These are phyloP conservation scores for Lizonia empirigonia DNA, from an alignment of 2,329 filamentous ascomycete species.

Conservation along the genomic window DNA sequence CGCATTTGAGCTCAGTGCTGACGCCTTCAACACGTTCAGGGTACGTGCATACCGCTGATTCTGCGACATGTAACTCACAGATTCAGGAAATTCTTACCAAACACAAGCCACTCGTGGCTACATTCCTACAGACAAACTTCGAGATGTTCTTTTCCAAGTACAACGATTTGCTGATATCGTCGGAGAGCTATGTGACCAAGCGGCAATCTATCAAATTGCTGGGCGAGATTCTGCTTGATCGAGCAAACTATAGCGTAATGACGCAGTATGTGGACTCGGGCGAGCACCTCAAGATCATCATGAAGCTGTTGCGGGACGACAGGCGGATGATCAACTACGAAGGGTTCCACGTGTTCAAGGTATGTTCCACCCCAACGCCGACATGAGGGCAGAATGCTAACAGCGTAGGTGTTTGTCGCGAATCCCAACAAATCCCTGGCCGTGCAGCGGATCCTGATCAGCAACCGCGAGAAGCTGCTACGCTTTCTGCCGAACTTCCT, in stretches of 20 bases:
- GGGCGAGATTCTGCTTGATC: conserved; percentile 90
- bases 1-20: conserved; percentile 94
- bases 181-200: conserved; percentile 96
- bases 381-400: conserved; percentile 12
- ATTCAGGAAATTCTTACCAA: conserved; percentile 88
- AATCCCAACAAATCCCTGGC: conserved; percentile 98
- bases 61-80: conserved; percentile 20
- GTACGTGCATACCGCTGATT: conserved; percentile 56
- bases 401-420: conserved; percentile 81
- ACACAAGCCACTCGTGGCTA: conserved; percentile 88
- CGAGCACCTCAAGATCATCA: conserved; percentile 96
- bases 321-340: conserved; percentile 99
- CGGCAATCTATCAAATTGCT: conserved; percentile 96
- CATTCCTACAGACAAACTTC: conserved; percentile 88
- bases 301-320: conserved; percentile 95
- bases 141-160: conserved; percentile 91
- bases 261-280: conserved; percentile 94
- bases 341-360: conserved; percentile 98
- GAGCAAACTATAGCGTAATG: conserved; percentile 98
- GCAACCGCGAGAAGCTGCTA: conserved; percentile 90
- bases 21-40: conserved; percentile 96
- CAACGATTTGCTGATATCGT: conserved; percentile 85
- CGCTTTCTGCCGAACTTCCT: conserved; percentile 90
- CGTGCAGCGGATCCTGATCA: conserved; percentile 92
- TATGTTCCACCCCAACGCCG: conserved; percentile 30